Percentiles rank a stretch among this genome's conserved stretches.
Conservation (phyloP, 2,329 filamentous ascomycete genomes). For the Epichloe aotearoae region DNA sequence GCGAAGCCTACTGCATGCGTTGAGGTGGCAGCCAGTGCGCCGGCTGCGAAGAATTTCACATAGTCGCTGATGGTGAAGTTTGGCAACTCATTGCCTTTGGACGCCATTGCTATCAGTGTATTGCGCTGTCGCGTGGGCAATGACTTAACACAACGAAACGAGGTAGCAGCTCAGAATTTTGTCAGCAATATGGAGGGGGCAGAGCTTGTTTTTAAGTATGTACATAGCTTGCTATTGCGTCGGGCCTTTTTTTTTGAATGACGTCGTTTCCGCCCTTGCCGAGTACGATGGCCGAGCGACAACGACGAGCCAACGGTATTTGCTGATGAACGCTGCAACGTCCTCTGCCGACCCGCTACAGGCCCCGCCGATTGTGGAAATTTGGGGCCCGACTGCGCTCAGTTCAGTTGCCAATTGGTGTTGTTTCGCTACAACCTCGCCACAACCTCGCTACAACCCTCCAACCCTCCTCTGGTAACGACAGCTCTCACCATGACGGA, state of each 20-base stretch:
- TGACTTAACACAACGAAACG: background rate
- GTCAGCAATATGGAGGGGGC: background rate
- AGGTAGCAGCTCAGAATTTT: background rate
- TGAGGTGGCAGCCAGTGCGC: constrained; percentile 36
- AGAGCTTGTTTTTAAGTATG: background rate
- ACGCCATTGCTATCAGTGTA: constrained; percentile 11
- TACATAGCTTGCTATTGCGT: background rate
- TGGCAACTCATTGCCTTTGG: constrained; percentile 20
- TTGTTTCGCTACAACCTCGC: too few relatives aligned
- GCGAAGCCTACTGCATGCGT: constrained; percentile 33
- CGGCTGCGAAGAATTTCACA: constrained; percentile 39
- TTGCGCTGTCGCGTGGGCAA: background rate
- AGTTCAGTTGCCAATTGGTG: too few relatives aligned
- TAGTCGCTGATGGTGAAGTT: constrained; percentile 31
- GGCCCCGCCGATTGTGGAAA: background rate
- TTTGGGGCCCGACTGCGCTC: too few relatives aligned
- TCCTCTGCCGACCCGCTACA: background rate
- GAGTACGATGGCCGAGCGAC: background rate
- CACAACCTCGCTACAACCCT: too few relatives aligned
- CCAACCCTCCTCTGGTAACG: too few relatives aligned
- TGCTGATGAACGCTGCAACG: background rate
- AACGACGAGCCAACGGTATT: background rate
- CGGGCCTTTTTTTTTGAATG: constrained; percentile 1
- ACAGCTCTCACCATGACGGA: too few relatives aligned
- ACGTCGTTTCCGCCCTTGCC: constrained; percentile 9